phyloP scores from a whole-genome alignment of 495 filamentous ascomycete genomes.

The Xanthoparmelia taractica region DNA sequence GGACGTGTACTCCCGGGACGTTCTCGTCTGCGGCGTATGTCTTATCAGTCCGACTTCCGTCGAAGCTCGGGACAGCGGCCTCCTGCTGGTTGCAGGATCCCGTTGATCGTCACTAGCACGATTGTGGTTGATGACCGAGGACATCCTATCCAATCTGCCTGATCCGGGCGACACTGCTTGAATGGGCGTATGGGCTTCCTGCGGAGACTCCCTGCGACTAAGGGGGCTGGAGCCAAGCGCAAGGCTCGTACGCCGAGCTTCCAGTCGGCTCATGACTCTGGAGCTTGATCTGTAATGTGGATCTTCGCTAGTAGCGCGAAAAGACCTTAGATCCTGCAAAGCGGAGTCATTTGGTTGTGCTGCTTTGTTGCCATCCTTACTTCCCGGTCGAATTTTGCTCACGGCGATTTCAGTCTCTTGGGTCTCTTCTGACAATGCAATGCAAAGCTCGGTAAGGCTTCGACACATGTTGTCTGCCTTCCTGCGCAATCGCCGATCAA shows the following conservation, averaged over 20 bases:
- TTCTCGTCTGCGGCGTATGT: slow-evolving; percentile 34
- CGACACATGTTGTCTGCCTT: slow-evolving; percentile 92
- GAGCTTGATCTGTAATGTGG: slow-evolving; percentile 46
- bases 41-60: slow-evolving; percentile 34
- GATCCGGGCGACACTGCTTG: slow-evolving; percentile 27
- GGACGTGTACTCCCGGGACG: slow-evolving; percentile 38
- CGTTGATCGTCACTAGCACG: slow-evolving; percentile 38
- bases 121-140: slow-evolving; percentile 37
- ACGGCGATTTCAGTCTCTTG: neutral
- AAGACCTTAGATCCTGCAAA: slow-evolving; percentile 31
- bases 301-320: slow-evolving; percentile 40
- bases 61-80: slow-evolving; percentile 37
- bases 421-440: slow-evolving; percentile 64
- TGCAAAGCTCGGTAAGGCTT: slow-evolving; percentile 83
- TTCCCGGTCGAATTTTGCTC: slow-evolving; percentile 25
- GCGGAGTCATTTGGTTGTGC: slow-evolving; percentile 29
- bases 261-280: slow-evolving; percentile 60
- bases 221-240: slow-evolving; percentile 38
- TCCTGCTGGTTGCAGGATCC: slow-evolving; percentile 27
- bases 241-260: slow-evolving; percentile 61
- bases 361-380: slow-evolving; percentile 27
- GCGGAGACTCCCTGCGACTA: slow-evolving; percentile 23
- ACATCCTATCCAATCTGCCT: slow-evolving; percentile 37
- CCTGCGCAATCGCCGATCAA: slow-evolving; percentile 73
- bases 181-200: slow-evolving; percentile 32